These are phyloP conservation scores for Candida suzukii DNA, from an alignment of 805 yeast genomes.

Conservation along the genomic window DNA sequence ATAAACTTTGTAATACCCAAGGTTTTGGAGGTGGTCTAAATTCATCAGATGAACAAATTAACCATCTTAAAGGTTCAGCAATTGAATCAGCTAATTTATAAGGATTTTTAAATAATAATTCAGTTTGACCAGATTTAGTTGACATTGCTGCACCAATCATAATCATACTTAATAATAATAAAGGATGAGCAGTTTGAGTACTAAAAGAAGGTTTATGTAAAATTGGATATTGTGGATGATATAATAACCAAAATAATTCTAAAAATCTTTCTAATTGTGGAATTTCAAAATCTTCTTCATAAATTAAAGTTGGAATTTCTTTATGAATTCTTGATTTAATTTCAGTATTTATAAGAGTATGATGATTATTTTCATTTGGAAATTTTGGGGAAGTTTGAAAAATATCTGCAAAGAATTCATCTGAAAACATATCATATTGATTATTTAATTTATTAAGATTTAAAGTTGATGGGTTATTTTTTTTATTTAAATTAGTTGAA, in stretches of 20 bases:
- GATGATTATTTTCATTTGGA: conserved; percentile 1
- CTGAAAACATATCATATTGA: conserved; percentile 1
- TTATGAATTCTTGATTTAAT: conserved; percentile 7
- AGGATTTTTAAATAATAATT: conserved; percentile 3
- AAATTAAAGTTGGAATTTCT: conserved; percentile 3
- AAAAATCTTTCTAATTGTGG: conserved; percentile 9
- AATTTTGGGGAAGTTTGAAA: conserved; percentile 2
- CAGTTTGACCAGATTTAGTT: conserved; percentile 1
- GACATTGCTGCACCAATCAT: conserved; percentile 36
- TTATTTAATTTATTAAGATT: neutral
- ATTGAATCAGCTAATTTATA: conserved; percentile 24
- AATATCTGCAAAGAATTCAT: conserved; percentile 2
- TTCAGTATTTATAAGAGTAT: conserved; percentile 1
- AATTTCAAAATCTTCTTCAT: conserved; percentile 3
- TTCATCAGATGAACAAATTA: conserved; percentile 33
- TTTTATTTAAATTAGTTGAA: neutral
- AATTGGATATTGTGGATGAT: conserved; percentile 43
- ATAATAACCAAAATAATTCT: conserved; percentile 39
- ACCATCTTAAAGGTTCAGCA: conserved; percentile 33
- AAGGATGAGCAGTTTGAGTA: conserved; percentile 40
- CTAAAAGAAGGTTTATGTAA: conserved; percentile 39
- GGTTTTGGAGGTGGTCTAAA: conserved; percentile 33
- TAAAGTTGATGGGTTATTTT: neutral
- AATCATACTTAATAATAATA: conserved; percentile 45
- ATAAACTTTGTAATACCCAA: conserved; percentile 38